Base-by-base conservation (phyloP, 345 rosid genomes). In the Aquilaria malaccensis region DNA sequence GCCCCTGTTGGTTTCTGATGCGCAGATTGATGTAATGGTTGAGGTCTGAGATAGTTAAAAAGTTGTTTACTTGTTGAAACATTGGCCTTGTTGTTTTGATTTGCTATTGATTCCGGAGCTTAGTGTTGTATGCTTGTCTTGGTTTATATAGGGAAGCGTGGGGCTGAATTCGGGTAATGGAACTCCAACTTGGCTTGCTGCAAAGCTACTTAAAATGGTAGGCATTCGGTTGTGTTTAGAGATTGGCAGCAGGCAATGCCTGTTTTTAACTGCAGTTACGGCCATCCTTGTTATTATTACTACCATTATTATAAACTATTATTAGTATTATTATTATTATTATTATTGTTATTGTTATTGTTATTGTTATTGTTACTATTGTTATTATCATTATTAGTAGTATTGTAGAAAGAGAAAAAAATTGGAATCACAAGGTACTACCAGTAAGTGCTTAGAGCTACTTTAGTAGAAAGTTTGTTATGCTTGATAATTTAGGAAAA, bases 1-100 rank as follows among this genome's bases (percentile, higher is more conserved):
- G 10, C 88, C 84, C 15, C 74, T 87, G 84, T 69, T 92, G 83
- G 85, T 89, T 74, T 72, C 87, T 0, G 88, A 88, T 57, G 87
- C 93, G 76, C 83, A 66, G 65, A 61, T 93, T 67, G 89, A 81
- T 77, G 67, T 89, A 62, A 72, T 92, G 91, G 53, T 84, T 45
- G 95, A 92, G 93, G 98, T 92, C 76, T 57, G 58, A n/a, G 47
- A 33, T 52, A 61, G 49, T 31, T 45, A 7, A 9, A 51, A 3
- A 57, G 22, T 59, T 30, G 57, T 73, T 61, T 55, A 46, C 53
- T 70, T n/a, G 15, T 64, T 75, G 68, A 43, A 60, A 51, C 72
- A 50, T 10, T 62, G 10, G 7, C 7, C 7, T 37, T 37, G 43
- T 37, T 37, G 22, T 37, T 3, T 1, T 37, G 7, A 37, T 37